Percentiles rank a stretch among this genome's conserved stretches.
phyloP scores from a whole-genome alignment of 2,329 filamentous ascomycete genomes.

The Juglanconis oblonga region DNA sequence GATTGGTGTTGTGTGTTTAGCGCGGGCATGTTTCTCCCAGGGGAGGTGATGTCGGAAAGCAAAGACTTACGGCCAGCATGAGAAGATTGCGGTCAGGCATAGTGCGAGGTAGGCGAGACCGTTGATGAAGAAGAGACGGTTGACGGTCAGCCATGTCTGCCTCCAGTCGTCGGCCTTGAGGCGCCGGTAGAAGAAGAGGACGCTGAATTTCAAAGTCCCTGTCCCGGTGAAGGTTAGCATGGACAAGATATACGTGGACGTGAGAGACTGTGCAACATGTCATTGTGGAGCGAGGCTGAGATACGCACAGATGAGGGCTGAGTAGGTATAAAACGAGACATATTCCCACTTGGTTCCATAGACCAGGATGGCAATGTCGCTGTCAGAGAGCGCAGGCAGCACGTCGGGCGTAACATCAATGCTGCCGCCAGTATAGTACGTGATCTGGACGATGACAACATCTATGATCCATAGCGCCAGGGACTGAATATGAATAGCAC shows the following conservation, averaged over 20 bases:
- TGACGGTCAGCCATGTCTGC: constrained; percentile 15
- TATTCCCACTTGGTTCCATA: constrained; percentile 26
- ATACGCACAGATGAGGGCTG: constrained; percentile 25
- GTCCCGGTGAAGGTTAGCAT: no score
- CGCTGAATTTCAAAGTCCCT: constrained; percentile 27
- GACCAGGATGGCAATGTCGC: constrained; percentile 21
- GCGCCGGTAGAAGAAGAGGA: constrained; percentile 27
- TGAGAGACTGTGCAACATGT: background rate
- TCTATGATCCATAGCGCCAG: constrained; percentile 23
- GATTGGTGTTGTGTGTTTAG: background rate
- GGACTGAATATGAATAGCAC: constrained; percentile 19
- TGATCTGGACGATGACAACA: constrained; percentile 23
- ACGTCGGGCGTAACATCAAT: constrained; percentile 22
- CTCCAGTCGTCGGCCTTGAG: constrained; percentile 22
- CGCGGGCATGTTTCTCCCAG: background rate
- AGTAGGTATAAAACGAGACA: constrained; percentile 25
- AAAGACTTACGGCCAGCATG: constrained; percentile 5
- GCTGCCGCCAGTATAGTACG: constrained; percentile 24
- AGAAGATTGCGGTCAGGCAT: constrained; percentile 6
- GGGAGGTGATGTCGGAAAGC: background rate
- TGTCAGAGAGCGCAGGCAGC: constrained; percentile 17
- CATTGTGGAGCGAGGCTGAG: background rate
- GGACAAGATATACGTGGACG: no score
- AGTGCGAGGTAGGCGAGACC: constrained; percentile 20
- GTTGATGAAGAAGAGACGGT: constrained; percentile 21